phyloP scores from a whole-genome alignment of 2,329 filamentous ascomycete species.

The Cryphonectria naterciae region DNA sequence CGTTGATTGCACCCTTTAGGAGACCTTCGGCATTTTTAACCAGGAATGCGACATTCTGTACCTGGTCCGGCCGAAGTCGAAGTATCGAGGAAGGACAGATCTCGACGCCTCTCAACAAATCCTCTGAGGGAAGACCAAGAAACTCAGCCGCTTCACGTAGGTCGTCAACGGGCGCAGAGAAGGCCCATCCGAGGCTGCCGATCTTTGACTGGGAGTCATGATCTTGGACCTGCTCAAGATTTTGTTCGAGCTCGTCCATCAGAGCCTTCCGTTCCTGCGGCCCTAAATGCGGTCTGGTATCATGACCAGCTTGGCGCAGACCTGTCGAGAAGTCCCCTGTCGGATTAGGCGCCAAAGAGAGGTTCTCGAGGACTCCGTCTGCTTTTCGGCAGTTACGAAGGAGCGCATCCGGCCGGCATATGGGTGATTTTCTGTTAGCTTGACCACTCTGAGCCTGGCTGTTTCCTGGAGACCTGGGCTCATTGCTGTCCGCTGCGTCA shows the following conservation, averaged over 20 bases:
- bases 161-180: conserved; percentile 3
- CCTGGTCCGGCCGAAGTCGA: conserved; percentile 16
- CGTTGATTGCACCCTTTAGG: conserved; percentile 6
- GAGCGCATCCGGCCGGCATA: not conserved
- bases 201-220: not conserved
- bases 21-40: conserved; percentile 15
- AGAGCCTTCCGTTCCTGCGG: not conserved
- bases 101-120: not conserved
- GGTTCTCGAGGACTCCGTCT: not conserved
- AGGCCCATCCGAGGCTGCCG: not conserved
- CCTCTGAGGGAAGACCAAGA: not conserved
- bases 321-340: not conserved
- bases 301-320: not conserved
- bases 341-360: not conserved
- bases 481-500: not conserved
- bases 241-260: not conserved
- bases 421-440: no score
- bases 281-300: not conserved
- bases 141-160: conserved; percentile 7
- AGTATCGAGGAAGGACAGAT: not conserved
- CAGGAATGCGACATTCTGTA: conserved; percentile 18
- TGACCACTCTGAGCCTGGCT: no score
- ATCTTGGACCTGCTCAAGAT: not conserved
- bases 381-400: not conserved
- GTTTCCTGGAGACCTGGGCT: not conserved